Conservation (phyloP, 208 protist species). For the Acanthamoeba rhysodes region DNA sequence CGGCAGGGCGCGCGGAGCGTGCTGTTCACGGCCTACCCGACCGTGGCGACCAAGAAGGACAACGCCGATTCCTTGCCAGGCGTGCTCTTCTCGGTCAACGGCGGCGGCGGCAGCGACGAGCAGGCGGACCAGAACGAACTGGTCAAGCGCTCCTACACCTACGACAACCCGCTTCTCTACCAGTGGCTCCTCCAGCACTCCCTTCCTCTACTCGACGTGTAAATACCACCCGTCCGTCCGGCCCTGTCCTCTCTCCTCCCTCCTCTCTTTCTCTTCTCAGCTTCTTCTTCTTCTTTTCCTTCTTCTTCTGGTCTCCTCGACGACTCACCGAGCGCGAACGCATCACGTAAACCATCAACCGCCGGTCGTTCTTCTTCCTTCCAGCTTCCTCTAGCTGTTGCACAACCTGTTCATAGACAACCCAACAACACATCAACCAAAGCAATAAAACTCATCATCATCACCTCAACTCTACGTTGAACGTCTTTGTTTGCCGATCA, state of each 20-base stretch:
- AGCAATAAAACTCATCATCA: not conserved
- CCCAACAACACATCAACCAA: not conserved
- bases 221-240: not conserved
- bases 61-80: constrained; percentile 37
- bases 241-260: not conserved
- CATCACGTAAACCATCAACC: too few species aligned
- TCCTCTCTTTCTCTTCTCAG: not conserved
- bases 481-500: not conserved
- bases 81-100: not conserved
- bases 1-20: not conserved
- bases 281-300: too few species aligned
- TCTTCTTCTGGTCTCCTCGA: too few species aligned
- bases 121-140: not conserved
- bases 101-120: not conserved
- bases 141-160: constrained; percentile 12
- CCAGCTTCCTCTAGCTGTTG: not conserved
- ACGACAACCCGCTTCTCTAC: constrained; percentile 50
- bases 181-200: constrained; percentile 49
- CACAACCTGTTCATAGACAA: not conserved
- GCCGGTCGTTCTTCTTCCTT: too few species aligned
- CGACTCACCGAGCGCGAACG: too few species aligned
- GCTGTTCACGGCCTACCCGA: constrained; percentile 23
- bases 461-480: not conserved
- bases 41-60: not conserved
- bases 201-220: constrained; percentile 21